Conservation (phyloP, 306 rosid species). For the Albizia julibrissin region DNA sequence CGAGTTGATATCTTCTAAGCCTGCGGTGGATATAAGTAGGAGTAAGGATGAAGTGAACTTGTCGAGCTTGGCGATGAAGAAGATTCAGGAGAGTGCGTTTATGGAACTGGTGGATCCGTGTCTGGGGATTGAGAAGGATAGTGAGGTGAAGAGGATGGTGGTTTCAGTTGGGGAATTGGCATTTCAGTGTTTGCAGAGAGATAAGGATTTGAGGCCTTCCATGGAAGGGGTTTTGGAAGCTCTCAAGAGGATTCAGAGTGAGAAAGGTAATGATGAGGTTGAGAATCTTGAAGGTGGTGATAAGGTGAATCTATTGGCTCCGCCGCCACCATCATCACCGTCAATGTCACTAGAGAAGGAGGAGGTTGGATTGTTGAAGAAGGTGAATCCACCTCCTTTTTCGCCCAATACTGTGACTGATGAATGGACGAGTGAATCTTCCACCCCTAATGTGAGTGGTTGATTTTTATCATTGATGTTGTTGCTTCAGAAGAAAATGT, state of each 20-base stretch:
- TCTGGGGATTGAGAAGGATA: slow-evolving; percentile 57
- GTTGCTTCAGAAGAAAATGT: not conserved
- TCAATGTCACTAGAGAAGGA: slow-evolving; percentile 47
- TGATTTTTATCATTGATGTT: not conserved
- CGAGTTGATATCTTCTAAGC: slow-evolving; percentile 64
- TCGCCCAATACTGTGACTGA: slow-evolving; percentile 60
- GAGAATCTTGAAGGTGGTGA: not conserved
- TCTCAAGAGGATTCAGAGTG: slow-evolving; percentile 45
- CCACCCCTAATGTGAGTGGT: slow-evolving; percentile 41
- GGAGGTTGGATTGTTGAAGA: slow-evolving; percentile 39
- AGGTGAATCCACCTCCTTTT: slow-evolving; percentile 2
- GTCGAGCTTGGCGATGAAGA: slow-evolving; percentile 55
- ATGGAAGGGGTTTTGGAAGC: slow-evolving; percentile 69
- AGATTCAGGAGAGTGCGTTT: slow-evolving; percentile 50
- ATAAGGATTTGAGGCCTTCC: slow-evolving; percentile 67
- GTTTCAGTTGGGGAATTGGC: slow-evolving; percentile 72
- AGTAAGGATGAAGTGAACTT: slow-evolving; percentile 61
- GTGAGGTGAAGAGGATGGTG: slow-evolving; percentile 52
- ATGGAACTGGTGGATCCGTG: slow-evolving; percentile 60
- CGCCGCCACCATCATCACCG: not conserved
- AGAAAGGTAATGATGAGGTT: slow-evolving; percentile 24
- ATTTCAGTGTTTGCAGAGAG: slow-evolving; percentile 69
- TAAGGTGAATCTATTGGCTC: too few relatives aligned
- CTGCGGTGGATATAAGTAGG: slow-evolving; percentile 62
- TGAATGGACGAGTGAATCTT: slow-evolving; percentile 55